These are phyloP conservation scores for Hanseniaspora guilliermondii DNA, from an alignment of 805 yeast species.

Conservation along the genomic window DNA sequence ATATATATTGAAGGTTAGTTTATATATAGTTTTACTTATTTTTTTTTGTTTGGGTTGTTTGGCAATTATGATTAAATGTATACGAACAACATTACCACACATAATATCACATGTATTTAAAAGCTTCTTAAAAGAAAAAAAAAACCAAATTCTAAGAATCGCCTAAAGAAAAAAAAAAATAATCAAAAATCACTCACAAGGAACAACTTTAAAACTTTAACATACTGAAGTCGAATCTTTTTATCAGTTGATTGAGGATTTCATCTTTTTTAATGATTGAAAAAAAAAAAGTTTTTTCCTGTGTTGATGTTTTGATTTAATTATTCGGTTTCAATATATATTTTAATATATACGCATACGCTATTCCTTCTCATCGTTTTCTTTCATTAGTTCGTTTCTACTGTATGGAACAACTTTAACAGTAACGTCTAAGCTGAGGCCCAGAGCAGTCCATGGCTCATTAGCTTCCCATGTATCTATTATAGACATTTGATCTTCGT, in stretches of 20 bases:
- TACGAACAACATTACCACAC: too few species aligned
- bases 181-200: not conserved
- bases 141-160: not conserved
- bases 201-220: not conserved
- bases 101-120: too few species aligned
- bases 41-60: not conserved
- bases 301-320: too few species aligned
- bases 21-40: too few species aligned
- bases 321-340: too few species aligned
- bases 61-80: too few species aligned
- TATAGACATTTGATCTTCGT: conserved; percentile 21
- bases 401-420: conserved; percentile 25
- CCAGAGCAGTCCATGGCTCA: conserved; percentile 29
- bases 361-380: not conserved
- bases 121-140: too few species aligned
- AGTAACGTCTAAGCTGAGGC: conserved; percentile 27
- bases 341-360: not conserved
- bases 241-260: too few species aligned
- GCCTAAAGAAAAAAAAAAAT: not conserved
- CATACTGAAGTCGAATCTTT: too few species aligned
- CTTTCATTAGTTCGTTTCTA: conserved; percentile 16
- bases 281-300: too few species aligned
- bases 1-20: too few species aligned
- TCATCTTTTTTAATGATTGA: too few species aligned
- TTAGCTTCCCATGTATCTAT: conserved; percentile 25